These are phyloP conservation scores for Coniochaeta ligniaria DNA, from an alignment of 2,329 filamentous ascomycete genomes.

Conservation along the genomic window DNA sequence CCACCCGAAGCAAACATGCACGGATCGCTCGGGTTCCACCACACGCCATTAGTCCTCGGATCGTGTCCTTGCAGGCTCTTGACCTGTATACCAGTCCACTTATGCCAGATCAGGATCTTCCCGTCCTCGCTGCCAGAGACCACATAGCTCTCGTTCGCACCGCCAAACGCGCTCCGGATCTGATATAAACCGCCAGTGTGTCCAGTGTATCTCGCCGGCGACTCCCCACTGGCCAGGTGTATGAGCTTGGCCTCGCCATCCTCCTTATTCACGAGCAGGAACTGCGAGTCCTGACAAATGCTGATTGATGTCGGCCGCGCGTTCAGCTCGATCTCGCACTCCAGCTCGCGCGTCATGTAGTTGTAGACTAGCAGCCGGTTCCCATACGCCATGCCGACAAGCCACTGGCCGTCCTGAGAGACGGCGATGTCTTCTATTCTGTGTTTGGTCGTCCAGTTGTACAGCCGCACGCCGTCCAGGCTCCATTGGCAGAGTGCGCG, in stretches of 20 bases:
- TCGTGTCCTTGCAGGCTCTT: slow-evolving; percentile 70
- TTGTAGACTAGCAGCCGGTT: slow-evolving; percentile 76
- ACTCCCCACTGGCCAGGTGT: slow-evolving; percentile 64
- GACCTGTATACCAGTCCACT: slow-evolving; percentile 68
- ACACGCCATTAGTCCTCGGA: slow-evolving; percentile 74
- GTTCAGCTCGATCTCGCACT: slow-evolving; percentile 65
- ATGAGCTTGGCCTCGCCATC: slow-evolving; percentile 73
- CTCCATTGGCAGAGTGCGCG: slow-evolving; percentile 66
- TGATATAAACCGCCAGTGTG: slow-evolving; percentile 70
- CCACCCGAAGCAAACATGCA: slow-evolving; percentile 86
- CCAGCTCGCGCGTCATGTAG: slow-evolving; percentile 62
- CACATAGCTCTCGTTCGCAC: slow-evolving; percentile 86
- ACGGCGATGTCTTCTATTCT: slow-evolving; percentile 81
- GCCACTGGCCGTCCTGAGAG: slow-evolving; percentile 68
- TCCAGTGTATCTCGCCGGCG: slow-evolving; percentile 69
- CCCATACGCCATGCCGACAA: slow-evolving; percentile 70
- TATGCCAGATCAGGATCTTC: slow-evolving; percentile 84
- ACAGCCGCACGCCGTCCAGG: slow-evolving; percentile 51
- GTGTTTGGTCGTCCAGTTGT: slow-evolving; percentile 63
- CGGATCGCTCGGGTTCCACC: slow-evolving; percentile 81
- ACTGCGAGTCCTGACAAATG: slow-evolving; percentile 73
- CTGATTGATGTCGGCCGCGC: slow-evolving; percentile 69
- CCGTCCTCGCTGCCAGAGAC: slow-evolving; percentile 82
- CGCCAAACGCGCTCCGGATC: slow-evolving; percentile 79
- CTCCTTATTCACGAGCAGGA: slow-evolving; percentile 75